These are phyloP conservation scores for Apiotrichum domesticum DNA, from an alignment of 1,284 basidiomycete genomes.

Conservation along the genomic window DNA sequence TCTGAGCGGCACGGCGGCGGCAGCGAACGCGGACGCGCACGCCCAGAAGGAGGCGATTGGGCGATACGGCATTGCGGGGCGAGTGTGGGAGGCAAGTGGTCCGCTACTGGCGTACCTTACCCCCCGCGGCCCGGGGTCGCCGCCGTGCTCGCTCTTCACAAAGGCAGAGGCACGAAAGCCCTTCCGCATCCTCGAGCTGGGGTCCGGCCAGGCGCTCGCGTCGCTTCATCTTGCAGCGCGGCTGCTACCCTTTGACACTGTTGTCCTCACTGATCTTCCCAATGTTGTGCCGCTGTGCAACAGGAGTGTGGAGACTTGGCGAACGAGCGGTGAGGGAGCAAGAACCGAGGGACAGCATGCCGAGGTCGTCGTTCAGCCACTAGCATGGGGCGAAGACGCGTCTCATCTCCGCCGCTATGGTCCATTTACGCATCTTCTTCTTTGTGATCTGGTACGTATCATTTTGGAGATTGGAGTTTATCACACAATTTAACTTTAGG, in stretches of 20 bases:
- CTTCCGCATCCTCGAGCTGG: conserved; percentile 35
- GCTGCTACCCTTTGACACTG: conserved; percentile 20
- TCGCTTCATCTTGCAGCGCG: conserved; percentile 33
- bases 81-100: conserved; percentile 43
- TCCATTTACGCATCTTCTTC: conserved; percentile 38
- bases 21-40: conserved; percentile 13
- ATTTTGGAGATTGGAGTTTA: no score
- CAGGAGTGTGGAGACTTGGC: conserved; percentile 23
- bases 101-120: conserved; percentile 40
- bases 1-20: conserved; percentile 10
- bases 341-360: conserved; percentile 5
- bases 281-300: conserved; percentile 39
- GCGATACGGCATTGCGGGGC: conserved; percentile 43
- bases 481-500: conserved; percentile 17
- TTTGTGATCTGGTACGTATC: conserved; percentile 41
- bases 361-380: conserved; percentile 21
- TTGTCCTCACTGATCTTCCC: conserved; percentile 40
- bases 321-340: neutral
- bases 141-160: conserved; percentile 35
- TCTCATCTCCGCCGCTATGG: conserved; percentile 11
- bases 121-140: conserved; percentile 23
- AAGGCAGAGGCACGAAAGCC: conserved; percentile 1
- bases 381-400: conserved; percentile 37
- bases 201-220: conserved; percentile 41
- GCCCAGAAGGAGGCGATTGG: conserved; percentile 32